Percentiles rank a stretch among this genome's conserved stretches.
These are phyloP conservation scores for Xylaria digitata DNA, from an alignment of 2,329 filamentous ascomycete species.

Conservation along the genomic window DNA sequence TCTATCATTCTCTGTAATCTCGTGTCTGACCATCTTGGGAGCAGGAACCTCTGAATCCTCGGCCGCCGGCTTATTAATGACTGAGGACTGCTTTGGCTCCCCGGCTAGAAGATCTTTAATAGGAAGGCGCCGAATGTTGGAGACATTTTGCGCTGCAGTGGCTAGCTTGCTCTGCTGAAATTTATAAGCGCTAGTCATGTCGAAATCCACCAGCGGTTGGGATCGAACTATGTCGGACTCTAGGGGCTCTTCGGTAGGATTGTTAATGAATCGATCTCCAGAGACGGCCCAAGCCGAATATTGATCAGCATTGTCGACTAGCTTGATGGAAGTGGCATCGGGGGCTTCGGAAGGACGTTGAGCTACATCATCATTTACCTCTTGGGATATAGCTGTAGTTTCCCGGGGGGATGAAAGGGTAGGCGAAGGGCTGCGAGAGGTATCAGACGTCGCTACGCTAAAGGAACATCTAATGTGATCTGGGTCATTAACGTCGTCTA, in stretches of 20 bases:
- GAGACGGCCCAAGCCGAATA: constrained; percentile 39
- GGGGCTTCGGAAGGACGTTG: constrained; percentile 2
- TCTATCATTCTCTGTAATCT: too few relatives aligned
- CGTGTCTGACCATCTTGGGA: neutral
- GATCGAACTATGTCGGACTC: constrained; percentile 20
- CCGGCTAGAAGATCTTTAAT: constrained; percentile 47
- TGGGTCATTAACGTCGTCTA: neutral
- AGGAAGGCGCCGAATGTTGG: constrained; percentile 41
- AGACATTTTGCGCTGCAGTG: constrained; percentile 26
- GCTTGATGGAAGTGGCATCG: constrained; percentile 28
- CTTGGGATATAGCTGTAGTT: neutral
- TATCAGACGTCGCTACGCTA: neutral
- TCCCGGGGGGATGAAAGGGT: constrained; percentile 13
- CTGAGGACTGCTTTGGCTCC: constrained; percentile 39
- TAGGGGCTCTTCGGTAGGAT: constrained; percentile 35
- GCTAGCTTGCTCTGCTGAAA: constrained; percentile 49
- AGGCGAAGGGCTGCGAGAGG: constrained; percentile 12
- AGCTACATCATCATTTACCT: neutral
- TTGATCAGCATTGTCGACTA: constrained; percentile 29
- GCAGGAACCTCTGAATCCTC: neutral
- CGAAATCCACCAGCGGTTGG: constrained; percentile 42
- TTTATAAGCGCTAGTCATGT: constrained; percentile 50
- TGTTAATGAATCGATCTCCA: constrained; percentile 52
- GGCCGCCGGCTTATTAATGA: neutral
- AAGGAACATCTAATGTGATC: neutral